Base-by-base conservation (phyloP, 345 rosid species). In the Dovyalis caffra region DNA sequence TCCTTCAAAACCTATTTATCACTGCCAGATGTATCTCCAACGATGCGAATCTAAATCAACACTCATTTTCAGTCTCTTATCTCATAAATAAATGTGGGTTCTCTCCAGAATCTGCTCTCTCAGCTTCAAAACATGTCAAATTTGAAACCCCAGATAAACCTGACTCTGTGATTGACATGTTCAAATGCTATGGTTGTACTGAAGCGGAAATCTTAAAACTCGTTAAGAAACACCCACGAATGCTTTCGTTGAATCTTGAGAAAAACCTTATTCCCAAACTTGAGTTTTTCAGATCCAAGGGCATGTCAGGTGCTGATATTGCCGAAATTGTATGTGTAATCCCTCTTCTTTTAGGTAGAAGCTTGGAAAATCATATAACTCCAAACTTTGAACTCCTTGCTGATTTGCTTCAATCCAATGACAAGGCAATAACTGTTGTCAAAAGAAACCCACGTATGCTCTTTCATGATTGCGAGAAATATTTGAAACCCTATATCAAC, bases 301-400 rank as follows among this genome's bases (percentile, higher is more conserved):
- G 56, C 16, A 25, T 26, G 40, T 72, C 68, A 37, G 40, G 26
- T 1, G 5, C 58, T 58, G 38, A 40, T 7, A 56, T 72, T 25
- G 16, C 38, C 7, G 18, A 28, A 26, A 16, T 72, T 9, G 21
- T 37, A 8, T 61, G 37, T 3, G 37, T 32, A 10, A 14, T 9
- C 64, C 83, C 79, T 11, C 5, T 26, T 35, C 14, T 76, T 8
- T 61, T 74, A 15, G 3, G 0, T 3, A 58, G 66, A 45, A 77
- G 81, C 62, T 66, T 81, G 34, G 6, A 70, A 21, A 72, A 58
- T 29, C 66, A 40, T 14, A 35, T 79, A 4, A 9, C 64, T 73
- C 81, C 73, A 34, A 34, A 28, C 69, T 79, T 53, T 32, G 8
- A 74, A 7, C 68, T 53, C 43, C 34, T 80, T 9, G 69, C 72